A percentile compares a stretch with the other conserved stretches of the same genome.
Conservation (phyloP, 306 rosid species). For the Dalbergia cultrata region DNA sequence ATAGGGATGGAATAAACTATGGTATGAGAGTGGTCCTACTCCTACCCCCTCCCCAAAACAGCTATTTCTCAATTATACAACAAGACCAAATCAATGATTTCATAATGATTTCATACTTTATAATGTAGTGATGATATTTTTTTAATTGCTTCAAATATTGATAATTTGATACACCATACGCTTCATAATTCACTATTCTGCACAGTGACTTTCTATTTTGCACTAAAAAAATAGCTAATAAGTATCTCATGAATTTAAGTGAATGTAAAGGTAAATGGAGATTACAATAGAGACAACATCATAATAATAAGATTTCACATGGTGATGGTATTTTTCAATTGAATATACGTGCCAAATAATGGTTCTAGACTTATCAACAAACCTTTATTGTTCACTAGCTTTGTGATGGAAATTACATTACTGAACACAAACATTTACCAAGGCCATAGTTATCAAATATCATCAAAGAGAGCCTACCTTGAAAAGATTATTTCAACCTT, state of each 20-base stretch:
- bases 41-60: conserved; percentile 36
- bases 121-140: not conserved
- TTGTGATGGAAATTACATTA: not conserved
- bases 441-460: not conserved
- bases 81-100: conserved; percentile 9
- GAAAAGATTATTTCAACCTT: not conserved
- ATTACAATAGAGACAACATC: not conserved
- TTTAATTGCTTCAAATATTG: not conserved
- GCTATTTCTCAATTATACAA: conserved; percentile 17
- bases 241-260: not conserved
- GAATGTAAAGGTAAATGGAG: not conserved
- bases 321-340: too few species aligned
- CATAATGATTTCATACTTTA: not conserved
- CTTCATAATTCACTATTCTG: not conserved
- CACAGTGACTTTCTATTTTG: conserved; percentile 11
- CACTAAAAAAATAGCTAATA: not conserved
- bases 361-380: conserved; percentile 11
- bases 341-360: not conserved
- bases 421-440: not conserved
- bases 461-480: not conserved
- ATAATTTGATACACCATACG: not conserved
- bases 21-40: conserved; percentile 52
- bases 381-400: not conserved
- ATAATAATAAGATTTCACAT: not conserved
- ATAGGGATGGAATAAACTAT: conserved; percentile 52